A percentile compares a stretch with the other conserved stretches of the same genome.
These are phyloP conservation scores for Kandelia obovata DNA, from an alignment of 345 rosid genomes.

Conservation along the genomic window DNA sequence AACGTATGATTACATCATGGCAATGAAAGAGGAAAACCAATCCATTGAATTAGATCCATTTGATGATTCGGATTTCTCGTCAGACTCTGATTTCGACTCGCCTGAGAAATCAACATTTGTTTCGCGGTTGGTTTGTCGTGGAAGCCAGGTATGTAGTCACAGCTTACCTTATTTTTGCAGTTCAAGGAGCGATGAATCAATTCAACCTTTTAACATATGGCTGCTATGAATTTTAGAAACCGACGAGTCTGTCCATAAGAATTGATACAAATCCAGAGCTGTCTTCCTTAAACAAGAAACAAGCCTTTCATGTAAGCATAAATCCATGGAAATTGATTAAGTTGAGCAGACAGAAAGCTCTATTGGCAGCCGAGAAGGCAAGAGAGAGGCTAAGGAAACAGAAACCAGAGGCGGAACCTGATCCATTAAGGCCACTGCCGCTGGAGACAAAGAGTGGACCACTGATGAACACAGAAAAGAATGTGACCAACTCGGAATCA, in stretches of 20 bases:
- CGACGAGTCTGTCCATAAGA: conserved; percentile 58
- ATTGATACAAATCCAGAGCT: conserved; percentile 66
- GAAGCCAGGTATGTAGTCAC: conserved; percentile 51
- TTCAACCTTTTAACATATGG: neutral
- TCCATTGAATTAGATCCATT: conserved; percentile 58
- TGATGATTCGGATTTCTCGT: conserved; percentile 74
- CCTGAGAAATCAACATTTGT: conserved; percentile 60
- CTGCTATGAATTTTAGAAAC: conserved; percentile 40
- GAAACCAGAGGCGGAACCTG: conserved; percentile 37
- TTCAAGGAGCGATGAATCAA: neutral
- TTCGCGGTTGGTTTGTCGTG: conserved; percentile 63
- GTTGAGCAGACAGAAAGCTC: conserved; percentile 79
- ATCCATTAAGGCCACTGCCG: conserved; percentile 72
- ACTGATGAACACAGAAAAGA: conserved; percentile 45
- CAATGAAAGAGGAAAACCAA: conserved; percentile 85
- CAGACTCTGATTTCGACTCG: conserved; percentile 76
- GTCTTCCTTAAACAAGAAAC: conserved; percentile 50
- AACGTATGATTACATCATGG: conserved; percentile 91
- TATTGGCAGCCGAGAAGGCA: conserved; percentile 89
- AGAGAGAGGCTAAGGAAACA: conserved; percentile 64
- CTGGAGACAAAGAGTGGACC: conserved; percentile 76
- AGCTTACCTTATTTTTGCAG: neutral
- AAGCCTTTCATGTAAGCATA: conserved; percentile 67
- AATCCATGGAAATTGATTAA: conserved; percentile 83
- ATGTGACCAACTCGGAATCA: conserved; percentile 25